Evolutionary conservation across 1,284 basidiomycete genomes (phyloP).

Genomic region (Tylopilus orsonianus): DNA sequence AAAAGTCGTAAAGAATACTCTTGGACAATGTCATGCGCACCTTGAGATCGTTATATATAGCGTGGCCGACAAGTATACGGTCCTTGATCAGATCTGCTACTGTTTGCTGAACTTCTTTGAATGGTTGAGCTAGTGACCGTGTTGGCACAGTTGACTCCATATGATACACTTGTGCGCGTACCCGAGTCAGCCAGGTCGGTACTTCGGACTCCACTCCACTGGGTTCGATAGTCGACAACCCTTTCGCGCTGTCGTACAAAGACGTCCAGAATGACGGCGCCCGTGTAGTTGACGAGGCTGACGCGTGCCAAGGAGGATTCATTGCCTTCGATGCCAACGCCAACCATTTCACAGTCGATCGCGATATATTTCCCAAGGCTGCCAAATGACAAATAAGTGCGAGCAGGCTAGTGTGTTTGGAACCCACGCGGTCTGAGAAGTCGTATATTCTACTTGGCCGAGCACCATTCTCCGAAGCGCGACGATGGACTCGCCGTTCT

Average conservation of each 20-base stretch:
- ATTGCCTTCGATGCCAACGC: constrained; percentile 79
- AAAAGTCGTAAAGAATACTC: neutral
- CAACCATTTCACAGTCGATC: constrained; percentile 98
- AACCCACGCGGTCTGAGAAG: constrained; percentile 48
- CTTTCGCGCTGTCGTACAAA: constrained; percentile 88
- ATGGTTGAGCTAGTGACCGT: constrained; percentile 61
- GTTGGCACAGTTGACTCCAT: neutral
- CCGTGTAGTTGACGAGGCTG: constrained; percentile 90
- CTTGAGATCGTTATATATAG: constrained; percentile 89
- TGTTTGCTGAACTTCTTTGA: constrained; percentile 77
- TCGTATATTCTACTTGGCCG: constrained; percentile 44
- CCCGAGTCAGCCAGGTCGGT: constrained; percentile 72
- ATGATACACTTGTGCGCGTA: constrained; percentile 4
- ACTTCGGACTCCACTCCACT: constrained; percentile 85
- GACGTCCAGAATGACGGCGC: constrained; percentile 77
- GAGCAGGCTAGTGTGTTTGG: neutral
- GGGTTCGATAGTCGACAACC: constrained; percentile 93
- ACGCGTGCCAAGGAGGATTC: constrained; percentile 89
- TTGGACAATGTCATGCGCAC: constrained; percentile 39
- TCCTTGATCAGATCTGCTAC: constrained; percentile 82
- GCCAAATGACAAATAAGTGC: constrained; percentile 1
- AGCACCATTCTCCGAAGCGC: constrained; percentile 51
- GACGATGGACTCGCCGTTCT: constrained; percentile 50
- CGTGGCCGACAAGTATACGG: constrained; percentile 90
- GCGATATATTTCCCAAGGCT: constrained; percentile 81